Percentiles rank a stretch among this genome's conserved stretches.
Evolutionary conservation across 768 basidiomycete genomes (phyloP).

Genomic region (Lentinula lateritia): DNA sequence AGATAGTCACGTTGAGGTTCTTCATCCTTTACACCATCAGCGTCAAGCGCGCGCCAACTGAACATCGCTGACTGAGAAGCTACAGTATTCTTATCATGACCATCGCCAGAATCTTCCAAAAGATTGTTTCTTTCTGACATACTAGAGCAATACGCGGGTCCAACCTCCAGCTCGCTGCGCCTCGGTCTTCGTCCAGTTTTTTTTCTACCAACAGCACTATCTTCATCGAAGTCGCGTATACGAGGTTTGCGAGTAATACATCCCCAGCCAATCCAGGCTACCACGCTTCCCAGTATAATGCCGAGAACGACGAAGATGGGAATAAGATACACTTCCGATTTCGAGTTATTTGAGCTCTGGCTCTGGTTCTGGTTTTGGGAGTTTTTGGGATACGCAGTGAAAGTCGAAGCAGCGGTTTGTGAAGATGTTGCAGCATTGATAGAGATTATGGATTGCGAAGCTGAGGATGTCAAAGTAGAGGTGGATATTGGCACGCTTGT

Average conservation of each 20-base stretch:
- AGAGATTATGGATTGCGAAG: slow-evolving; percentile 20
- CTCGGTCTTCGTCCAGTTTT: background rate
- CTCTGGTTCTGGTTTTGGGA: background rate
- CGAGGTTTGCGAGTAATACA: slow-evolving; percentile 12
- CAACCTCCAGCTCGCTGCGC: slow-evolving; percentile 9
- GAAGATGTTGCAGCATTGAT: slow-evolving; percentile 25
- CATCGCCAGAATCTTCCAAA: background rate
- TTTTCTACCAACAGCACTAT: background rate
- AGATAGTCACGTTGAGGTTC: background rate
- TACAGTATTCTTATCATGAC: background rate
- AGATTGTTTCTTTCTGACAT: slow-evolving; percentile 1
- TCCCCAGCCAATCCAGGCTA: slow-evolving; percentile 13
- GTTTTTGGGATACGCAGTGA: slow-evolving; percentile 7
- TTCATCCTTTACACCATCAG: background rate
- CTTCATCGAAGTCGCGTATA: background rate
- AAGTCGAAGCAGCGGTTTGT: background rate
- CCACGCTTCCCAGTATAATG: slow-evolving; percentile 10
- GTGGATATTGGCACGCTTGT: slow-evolving; percentile 12
- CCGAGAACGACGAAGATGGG: slow-evolving; percentile 14
- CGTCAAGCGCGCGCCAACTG: background rate
- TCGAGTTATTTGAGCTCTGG: background rate
- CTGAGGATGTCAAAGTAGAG: background rate
- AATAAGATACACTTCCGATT: slow-evolving; percentile 10
- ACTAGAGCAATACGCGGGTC: slow-evolving; percentile 9
- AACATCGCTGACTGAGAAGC: background rate